Conservation (phyloP, 495 filamentous ascomycete species). For the Amphirosellinia nigrospora region DNA sequence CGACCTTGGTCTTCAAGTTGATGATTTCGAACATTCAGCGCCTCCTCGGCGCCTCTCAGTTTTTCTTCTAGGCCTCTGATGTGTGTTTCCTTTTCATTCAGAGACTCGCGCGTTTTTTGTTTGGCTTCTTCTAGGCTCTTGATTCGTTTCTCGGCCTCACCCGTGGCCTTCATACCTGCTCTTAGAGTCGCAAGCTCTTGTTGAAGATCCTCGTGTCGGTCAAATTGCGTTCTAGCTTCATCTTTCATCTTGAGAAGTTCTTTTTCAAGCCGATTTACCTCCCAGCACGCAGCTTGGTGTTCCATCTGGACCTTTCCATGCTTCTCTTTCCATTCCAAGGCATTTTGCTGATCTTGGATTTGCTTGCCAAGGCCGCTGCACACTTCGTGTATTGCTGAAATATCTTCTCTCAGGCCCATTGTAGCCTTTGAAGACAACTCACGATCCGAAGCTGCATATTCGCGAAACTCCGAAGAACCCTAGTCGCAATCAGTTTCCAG, state of each 20-base stretch:
- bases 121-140: slow-evolving; percentile 22
- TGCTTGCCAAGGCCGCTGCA: slow-evolving; percentile 7
- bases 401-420: slow-evolving; percentile 11
- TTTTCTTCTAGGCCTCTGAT: slow-evolving; percentile 24
- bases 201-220: slow-evolving; percentile 12
- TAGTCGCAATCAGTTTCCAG: background rate
- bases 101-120: slow-evolving; percentile 11
- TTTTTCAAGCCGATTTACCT: slow-evolving; percentile 32
- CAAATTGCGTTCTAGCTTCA: slow-evolving; percentile 7
- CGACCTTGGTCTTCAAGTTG: slow-evolving; percentile 26
- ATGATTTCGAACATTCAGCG: slow-evolving; percentile 25
- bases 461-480: slow-evolving; percentile 18
- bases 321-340: slow-evolving; percentile 31
- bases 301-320: slow-evolving; percentile 22
- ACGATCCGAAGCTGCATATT: slow-evolving; percentile 14
- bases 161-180: background rate
- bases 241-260: slow-evolving; percentile 32
- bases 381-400: slow-evolving; percentile 8
- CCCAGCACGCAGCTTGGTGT: slow-evolving; percentile 23
- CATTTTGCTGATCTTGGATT: slow-evolving; percentile 17
- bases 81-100: slow-evolving; percentile 26
- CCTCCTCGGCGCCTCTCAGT: slow-evolving; percentile 29
- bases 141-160: background rate
- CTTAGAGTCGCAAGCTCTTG: slow-evolving; percentile 26
- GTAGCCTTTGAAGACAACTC: slow-evolving; percentile 8